phyloP scores from a whole-genome alignment of 148 eudicot genomes.

The Mesembryanthemum crystallinum region DNA sequence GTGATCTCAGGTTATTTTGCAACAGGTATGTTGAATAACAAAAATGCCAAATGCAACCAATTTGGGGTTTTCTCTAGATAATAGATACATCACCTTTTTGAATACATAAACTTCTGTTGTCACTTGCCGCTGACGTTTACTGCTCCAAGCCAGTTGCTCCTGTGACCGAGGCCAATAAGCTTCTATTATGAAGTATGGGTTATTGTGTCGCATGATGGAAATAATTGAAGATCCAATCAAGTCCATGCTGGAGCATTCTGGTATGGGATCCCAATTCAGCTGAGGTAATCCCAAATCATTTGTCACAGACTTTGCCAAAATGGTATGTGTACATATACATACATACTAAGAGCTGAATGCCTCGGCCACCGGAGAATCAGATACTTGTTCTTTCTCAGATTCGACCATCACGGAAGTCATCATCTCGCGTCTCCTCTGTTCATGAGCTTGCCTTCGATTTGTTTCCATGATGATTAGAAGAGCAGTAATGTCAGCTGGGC shows the following conservation, averaged over 20 bases:
- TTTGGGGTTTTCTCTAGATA: not conserved
- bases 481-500: slow-evolving; percentile 93
- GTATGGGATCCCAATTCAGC: not conserved
- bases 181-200: not conserved
- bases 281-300: not conserved
- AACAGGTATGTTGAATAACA: slow-evolving; percentile 5
- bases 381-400: slow-evolving; percentile 35
- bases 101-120: not conserved
- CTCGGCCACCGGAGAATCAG: slow-evolving; percentile 37
- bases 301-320: not conserved
- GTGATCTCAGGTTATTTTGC: not conserved
- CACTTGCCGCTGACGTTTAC: slow-evolving; percentile 1
- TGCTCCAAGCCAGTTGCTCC: not conserved
- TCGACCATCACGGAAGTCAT: slow-evolving; percentile 43
- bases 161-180: not conserved
- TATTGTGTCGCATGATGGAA: not conserved
- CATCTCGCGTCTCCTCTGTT: slow-evolving; percentile 42
- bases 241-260: not conserved
- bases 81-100: slow-evolving; percentile 27
- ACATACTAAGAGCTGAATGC: slow-evolving; percentile 28
- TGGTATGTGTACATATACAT: not conserved
- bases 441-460: slow-evolving; percentile 62
- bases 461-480: slow-evolving; percentile 80
- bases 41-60: slow-evolving; percentile 1
- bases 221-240: not conserved